Percentiles rank a stretch among this genome's conserved stretches.
These are phyloP conservation scores for Aspergillus proliferans DNA, from an alignment of 2,329 filamentous ascomycete genomes.

Conservation along the genomic window DNA sequence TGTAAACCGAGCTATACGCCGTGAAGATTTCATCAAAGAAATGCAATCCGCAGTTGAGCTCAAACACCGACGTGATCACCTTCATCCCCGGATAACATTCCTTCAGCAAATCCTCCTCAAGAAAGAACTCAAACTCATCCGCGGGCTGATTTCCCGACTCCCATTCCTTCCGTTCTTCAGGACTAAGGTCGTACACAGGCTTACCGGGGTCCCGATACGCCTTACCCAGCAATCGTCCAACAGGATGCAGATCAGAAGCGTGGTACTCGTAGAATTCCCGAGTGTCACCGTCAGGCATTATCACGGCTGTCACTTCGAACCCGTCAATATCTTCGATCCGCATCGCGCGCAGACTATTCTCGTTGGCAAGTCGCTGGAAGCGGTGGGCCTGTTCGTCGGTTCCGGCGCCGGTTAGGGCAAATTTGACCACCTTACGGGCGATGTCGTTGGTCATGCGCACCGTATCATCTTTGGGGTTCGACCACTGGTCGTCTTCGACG, in stretches of 20 bases:
- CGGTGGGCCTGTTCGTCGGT: slow-evolving; percentile 30
- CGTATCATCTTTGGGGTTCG: slow-evolving; percentile 19
- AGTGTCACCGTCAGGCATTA: slow-evolving; percentile 39
- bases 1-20: slow-evolving; percentile 58
- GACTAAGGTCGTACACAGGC: slow-evolving; percentile 32
- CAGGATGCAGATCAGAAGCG: slow-evolving; percentile 40
- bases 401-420: slow-evolving; percentile 45
- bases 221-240: slow-evolving; percentile 51
- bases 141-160: slow-evolving; percentile 10
- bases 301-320: slow-evolving; percentile 55
- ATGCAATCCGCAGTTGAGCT: slow-evolving; percentile 54
- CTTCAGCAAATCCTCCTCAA: slow-evolving; percentile 58
- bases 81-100: slow-evolving; percentile 62
- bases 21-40: slow-evolving; percentile 58
- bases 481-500: slow-evolving; percentile 39
- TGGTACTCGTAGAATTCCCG: slow-evolving; percentile 44
- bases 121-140: slow-evolving; percentile 51
- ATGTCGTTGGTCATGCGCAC: slow-evolving; percentile 41
- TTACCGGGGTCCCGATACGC: slow-evolving; percentile 42
- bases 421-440: slow-evolving; percentile 46
- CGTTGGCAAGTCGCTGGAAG: slow-evolving; percentile 32
- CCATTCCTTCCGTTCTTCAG: slow-evolving; percentile 26
- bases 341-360: slow-evolving; percentile 35
- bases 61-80: slow-evolving; percentile 49
- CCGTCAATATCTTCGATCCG: slow-evolving; percentile 47